A percentile compares a stretch with the other conserved stretches of the same genome.
These are phyloP conservation scores for Mediolabrus comicus DNA, from an alignment of 108 stramenopile genomes.

Conservation along the genomic window DNA sequence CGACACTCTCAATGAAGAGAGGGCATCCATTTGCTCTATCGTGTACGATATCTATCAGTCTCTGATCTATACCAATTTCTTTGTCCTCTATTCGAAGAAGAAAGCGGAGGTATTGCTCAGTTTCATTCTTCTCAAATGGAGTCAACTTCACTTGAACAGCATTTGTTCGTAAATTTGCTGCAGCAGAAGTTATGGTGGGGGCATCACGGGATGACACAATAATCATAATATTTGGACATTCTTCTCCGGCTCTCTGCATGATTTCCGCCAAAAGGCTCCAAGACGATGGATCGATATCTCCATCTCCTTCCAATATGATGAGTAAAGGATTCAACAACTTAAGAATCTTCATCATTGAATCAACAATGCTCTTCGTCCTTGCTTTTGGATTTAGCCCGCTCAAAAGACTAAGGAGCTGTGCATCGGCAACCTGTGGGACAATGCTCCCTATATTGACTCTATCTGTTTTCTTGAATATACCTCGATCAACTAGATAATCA, in stretches of 20 bases:
- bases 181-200: slow-evolving; percentile 44
- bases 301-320: slow-evolving; percentile 45
- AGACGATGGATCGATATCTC: slow-evolving; percentile 49
- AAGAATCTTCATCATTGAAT: slow-evolving; percentile 48
- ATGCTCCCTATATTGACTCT: slow-evolving; percentile 47
- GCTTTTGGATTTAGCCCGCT: slow-evolving; percentile 46
- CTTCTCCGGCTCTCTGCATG: slow-evolving; percentile 36
- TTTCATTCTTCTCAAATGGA: slow-evolving; percentile 49
- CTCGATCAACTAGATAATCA: slow-evolving; percentile 29
- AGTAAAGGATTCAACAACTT: slow-evolving; percentile 36
- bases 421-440: slow-evolving; percentile 45
- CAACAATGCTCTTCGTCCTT: slow-evolving; percentile 45
- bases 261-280: slow-evolving; percentile 50
- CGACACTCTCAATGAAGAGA: slow-evolving; percentile 46
- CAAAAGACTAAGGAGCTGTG: slow-evolving; percentile 46
- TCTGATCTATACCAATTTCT: slow-evolving; percentile 30
- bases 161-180: slow-evolving; percentile 26
- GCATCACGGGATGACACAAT: slow-evolving; percentile 45
- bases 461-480: slow-evolving; percentile 49
- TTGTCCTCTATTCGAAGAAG: slow-evolving; percentile 26
- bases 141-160: slow-evolving; percentile 41
- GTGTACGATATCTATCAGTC: slow-evolving; percentile 43
- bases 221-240: slow-evolving; percentile 43
- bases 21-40: slow-evolving; percentile 51
- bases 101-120: slow-evolving; percentile 32